Evolutionary conservation across 306 rosid genomes (phyloP).

Genomic region (Amphicarpaea edgeworthii): DNA sequence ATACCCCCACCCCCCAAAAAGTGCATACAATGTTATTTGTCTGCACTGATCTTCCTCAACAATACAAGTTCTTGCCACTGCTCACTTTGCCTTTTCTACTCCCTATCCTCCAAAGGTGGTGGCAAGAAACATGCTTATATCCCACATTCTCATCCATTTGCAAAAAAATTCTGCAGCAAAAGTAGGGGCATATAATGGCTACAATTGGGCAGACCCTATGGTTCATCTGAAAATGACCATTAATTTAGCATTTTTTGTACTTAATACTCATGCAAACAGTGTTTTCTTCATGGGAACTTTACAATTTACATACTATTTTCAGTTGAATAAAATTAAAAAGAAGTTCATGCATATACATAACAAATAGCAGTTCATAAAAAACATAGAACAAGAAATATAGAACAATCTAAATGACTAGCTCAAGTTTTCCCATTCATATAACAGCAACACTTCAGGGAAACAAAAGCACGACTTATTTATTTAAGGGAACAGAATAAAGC

Average conservation of each 20-base stretch:
- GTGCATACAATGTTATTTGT: neutral
- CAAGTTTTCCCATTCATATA: conserved; percentile 29
- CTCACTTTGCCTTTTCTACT: neutral
- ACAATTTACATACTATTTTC: neutral
- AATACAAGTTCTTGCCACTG: conserved; percentile 6
- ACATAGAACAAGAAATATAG: conserved; percentile 5
- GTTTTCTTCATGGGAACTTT: neutral
- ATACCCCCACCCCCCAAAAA: neutral
- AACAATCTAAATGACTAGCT: neutral
- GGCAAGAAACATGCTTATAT: neutral
- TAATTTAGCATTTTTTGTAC: neutral
- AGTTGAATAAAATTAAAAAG: neutral
- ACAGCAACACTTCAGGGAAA: conserved; percentile 16
- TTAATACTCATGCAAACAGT: conserved; percentile 3
- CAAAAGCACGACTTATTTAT: neutral
- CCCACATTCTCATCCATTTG: conserved; percentile 9
- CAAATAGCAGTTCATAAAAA: conserved; percentile 16
- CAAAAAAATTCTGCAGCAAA: neutral
- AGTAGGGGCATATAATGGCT: neutral
- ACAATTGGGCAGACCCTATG: neutral
- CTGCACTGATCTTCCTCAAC: neutral
- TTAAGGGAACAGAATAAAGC: conserved; percentile 31
- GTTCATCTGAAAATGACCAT: neutral
- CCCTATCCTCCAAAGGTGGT: neutral
- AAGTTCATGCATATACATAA: conserved; percentile 1